Evolutionary conservation across 164 flowering plant genomes (phyloP).

Genomic region (Paratinospora sagittata): DNA sequence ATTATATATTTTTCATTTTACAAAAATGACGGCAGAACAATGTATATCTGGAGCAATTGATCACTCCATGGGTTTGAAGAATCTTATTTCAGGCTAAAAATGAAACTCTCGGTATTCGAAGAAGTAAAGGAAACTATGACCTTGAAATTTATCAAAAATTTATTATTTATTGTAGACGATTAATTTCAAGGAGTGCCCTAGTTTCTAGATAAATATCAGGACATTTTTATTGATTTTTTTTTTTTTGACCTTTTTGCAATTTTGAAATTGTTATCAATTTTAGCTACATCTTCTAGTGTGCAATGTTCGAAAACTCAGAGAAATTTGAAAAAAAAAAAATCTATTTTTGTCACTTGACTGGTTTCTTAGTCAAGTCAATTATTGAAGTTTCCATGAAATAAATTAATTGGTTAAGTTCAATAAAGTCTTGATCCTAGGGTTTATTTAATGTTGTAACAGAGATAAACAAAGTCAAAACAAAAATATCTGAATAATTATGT

Average conservation of each 20-base stretch:
- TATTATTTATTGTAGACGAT: not conserved
- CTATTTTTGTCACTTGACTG: not conserved
- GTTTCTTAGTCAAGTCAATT: not conserved
- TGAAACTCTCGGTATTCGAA: too few species aligned
- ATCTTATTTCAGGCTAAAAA: too few species aligned
- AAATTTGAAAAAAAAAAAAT: too few species aligned
- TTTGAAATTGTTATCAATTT: not conserved
- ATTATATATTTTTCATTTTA: too few species aligned
- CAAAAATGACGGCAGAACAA: too few species aligned
- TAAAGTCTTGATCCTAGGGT: not conserved
- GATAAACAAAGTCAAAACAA: not conserved
- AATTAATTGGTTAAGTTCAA: not conserved
- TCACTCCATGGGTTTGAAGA: too few species aligned
- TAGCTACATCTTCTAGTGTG: not conserved
- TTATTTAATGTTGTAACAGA: not conserved
- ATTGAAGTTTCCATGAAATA: too few species aligned
- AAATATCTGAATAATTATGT: not conserved
- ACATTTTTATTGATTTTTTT: not conserved
- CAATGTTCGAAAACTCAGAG: too few species aligned
- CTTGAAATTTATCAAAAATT: not conserved
- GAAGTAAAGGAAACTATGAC: not conserved
- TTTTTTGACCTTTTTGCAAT: not conserved
- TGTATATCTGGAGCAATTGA: too few species aligned
- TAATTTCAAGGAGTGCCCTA: not conserved
- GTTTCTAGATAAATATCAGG: not conserved